Evolutionary conservation across 2,329 filamentous ascomycete species (phyloP).

Genomic region (Fusarium cicatricum): DNA sequence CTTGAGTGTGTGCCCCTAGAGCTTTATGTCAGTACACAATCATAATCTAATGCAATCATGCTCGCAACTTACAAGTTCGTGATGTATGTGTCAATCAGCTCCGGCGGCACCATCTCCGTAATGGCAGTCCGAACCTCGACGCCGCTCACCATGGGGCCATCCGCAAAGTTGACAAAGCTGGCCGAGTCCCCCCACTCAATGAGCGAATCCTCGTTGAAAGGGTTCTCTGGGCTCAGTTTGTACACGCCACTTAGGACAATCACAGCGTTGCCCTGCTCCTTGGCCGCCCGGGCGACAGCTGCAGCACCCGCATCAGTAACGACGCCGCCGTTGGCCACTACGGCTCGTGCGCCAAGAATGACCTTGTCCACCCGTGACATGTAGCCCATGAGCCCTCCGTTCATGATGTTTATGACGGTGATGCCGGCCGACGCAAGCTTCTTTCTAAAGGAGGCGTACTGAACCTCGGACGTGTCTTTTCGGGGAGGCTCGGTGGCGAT

Average conservation of each 20-base stretch:
- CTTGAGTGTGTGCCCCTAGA: slow-evolving; percentile 71
- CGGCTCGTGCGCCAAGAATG: slow-evolving; percentile 85
- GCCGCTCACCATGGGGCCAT: slow-evolving; percentile 80
- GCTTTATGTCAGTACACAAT: neutral
- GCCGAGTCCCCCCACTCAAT: slow-evolving; percentile 88
- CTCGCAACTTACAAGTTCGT: slow-evolving; percentile 70
- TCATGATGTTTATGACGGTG: slow-evolving; percentile 82
- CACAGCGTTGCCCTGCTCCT: slow-evolving; percentile 82
- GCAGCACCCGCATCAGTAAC: slow-evolving; percentile 85
- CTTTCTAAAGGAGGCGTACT: slow-evolving; percentile 71
- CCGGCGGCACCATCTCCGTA: slow-evolving; percentile 82
- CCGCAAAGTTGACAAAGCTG: slow-evolving; percentile 77
- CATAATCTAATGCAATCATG: neutral
- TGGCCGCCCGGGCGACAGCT: slow-evolving; percentile 84
- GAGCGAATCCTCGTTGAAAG: slow-evolving; percentile 80
- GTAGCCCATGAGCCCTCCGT: slow-evolving; percentile 87
- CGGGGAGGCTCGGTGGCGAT: slow-evolving; percentile 72
- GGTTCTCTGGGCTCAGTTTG: slow-evolving; percentile 90
- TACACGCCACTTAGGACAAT: slow-evolving; percentile 92
- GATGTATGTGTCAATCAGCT: slow-evolving; percentile 81
- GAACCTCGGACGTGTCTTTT: slow-evolving; percentile 48
- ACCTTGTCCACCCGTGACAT: slow-evolving; percentile 98
- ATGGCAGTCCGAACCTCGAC: slow-evolving; percentile 81
- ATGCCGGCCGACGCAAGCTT: slow-evolving; percentile 81
- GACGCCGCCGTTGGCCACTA: slow-evolving; percentile 87